Evolutionary conservation across 2,329 filamentous ascomycete genomes (phyloP).

Genomic region (Paracamarosporium sp.): DNA sequence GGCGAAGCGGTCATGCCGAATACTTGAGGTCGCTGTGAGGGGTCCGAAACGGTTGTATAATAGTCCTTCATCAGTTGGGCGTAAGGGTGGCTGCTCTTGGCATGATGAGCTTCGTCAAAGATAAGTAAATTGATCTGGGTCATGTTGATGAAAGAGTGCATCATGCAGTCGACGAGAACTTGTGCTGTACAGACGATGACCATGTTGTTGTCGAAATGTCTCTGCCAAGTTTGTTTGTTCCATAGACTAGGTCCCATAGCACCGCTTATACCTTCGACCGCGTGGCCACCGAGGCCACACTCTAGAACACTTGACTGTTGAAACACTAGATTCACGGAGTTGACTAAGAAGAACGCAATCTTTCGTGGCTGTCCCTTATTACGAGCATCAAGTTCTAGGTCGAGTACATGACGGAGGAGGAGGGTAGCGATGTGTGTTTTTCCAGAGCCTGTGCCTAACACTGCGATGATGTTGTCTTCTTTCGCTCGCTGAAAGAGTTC

Average conservation of each 20-base stretch:
- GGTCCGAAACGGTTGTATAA: slow-evolving; percentile 64
- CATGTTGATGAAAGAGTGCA: slow-evolving; percentile 81
- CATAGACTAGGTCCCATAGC: slow-evolving; percentile 68
- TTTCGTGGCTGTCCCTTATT: slow-evolving; percentile 65
- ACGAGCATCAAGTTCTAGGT: slow-evolving; percentile 73
- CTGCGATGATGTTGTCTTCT: slow-evolving; percentile 84
- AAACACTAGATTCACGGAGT: slow-evolving; percentile 87
- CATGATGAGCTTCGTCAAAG: slow-evolving; percentile 96
- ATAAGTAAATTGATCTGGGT: slow-evolving; percentile 85
- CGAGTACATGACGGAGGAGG: slow-evolving; percentile 76
- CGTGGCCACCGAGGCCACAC: slow-evolving; percentile 75
- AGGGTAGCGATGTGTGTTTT: slow-evolving; percentile 97
- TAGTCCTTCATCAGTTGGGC: slow-evolving; percentile 88
- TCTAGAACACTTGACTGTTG: slow-evolving; percentile 86
- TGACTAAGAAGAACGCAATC: slow-evolving; percentile 85
- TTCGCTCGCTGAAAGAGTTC: slow-evolving; percentile 92
- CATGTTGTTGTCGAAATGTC: slow-evolving; percentile 70
- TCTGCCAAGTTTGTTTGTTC: slow-evolving; percentile 66
- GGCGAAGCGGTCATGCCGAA: slow-evolving; percentile 98
- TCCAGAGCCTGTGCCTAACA: slow-evolving; percentile 92
- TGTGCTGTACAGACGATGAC: slow-evolving; percentile 93
- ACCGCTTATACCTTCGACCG: slow-evolving; percentile 77
- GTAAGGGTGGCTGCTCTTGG: slow-evolving; percentile 93
- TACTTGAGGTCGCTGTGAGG: slow-evolving; percentile 70
- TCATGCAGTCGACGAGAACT: slow-evolving; percentile 79